These are phyloP conservation scores for Candida coquimbonensis DNA, from an alignment of 805 yeast genomes.

Conservation along the genomic window DNA sequence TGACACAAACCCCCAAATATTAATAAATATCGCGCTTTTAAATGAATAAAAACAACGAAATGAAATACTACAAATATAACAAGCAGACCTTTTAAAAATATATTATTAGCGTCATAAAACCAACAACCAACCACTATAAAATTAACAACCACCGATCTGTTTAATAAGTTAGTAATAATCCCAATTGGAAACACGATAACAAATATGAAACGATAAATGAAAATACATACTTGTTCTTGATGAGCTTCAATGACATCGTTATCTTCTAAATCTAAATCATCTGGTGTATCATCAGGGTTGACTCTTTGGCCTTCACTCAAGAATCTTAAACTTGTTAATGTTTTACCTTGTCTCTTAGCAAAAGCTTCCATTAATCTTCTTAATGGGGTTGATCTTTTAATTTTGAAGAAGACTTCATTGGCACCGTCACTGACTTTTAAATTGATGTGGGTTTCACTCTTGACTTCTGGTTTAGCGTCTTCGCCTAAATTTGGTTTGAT, in stretches of 20 bases:
- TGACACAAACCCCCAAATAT: no score
- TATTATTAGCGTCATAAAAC: no score
- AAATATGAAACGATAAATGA: slow-evolving; percentile 14
- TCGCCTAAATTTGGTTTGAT: slow-evolving; percentile 27
- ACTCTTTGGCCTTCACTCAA: slow-evolving; percentile 91
- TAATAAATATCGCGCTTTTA: no score
- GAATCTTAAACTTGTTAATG: slow-evolving; percentile 74
- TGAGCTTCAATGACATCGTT: slow-evolving; percentile 97
- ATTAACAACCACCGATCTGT: slow-evolving; percentile 15
- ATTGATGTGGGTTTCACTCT: slow-evolving; percentile 75
- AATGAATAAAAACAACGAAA: no score
- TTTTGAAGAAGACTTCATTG: slow-evolving; percentile 92
- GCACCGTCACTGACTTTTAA: slow-evolving; percentile 90
- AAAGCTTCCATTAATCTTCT: slow-evolving; percentile 95
- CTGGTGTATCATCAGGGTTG: slow-evolving; percentile 85
- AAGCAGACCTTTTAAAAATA: no score
- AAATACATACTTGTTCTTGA: slow-evolving; percentile 76
- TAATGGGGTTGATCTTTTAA: slow-evolving; percentile 86
- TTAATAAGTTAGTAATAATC: slow-evolving; percentile 11
- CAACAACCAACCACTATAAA: neutral
- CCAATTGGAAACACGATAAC: no score
- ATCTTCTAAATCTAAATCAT: slow-evolving; percentile 86
- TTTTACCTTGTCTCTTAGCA: slow-evolving; percentile 95
- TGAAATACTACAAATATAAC: no score
- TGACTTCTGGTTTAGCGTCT: slow-evolving; percentile 40